A percentile compares a stretch with the other conserved stretches of the same genome.
Evolutionary conservation across 371 early-diverging fungal genomes (phyloP).

Genomic region (Rhizopus stolonifer): DNA sequence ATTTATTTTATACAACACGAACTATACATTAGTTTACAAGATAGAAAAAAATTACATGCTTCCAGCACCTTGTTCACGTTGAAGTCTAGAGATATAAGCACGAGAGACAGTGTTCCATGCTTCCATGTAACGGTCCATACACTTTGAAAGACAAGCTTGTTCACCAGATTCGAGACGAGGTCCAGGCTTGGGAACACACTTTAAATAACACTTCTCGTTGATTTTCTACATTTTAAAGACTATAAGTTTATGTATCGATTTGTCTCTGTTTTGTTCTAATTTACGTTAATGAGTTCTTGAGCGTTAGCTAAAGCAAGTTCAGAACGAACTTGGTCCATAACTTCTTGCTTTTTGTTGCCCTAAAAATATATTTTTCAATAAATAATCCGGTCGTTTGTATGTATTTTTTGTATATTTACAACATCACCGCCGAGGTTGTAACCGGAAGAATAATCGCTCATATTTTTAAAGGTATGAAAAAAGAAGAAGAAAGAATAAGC

Average conservation of each 20-base stretch:
- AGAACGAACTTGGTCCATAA: constrained; percentile 82
- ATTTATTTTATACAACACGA: constrained; percentile 2
- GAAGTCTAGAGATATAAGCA: constrained; percentile 70
- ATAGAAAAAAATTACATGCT: constrained; percentile 14
- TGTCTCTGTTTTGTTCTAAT: constrained; percentile 5
- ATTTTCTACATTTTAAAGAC: constrained; percentile 58
- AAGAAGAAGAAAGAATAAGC: constrained; percentile 2
- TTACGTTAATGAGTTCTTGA: constrained; percentile 82
- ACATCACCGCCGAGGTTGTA: constrained; percentile 38
- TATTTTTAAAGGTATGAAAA: constrained; percentile 12
- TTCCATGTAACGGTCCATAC: constrained; percentile 88
- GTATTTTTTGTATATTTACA: constrained; percentile 15
- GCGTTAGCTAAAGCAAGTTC: constrained; percentile 87
- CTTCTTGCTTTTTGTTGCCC: constrained; percentile 75
- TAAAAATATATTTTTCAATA: constrained; percentile 8
- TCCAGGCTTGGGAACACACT: constrained; percentile 81
- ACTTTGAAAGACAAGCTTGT: constrained; percentile 76
- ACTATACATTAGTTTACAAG: not conserved
- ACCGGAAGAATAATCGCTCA: constrained; percentile 44
- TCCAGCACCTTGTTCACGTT: constrained; percentile 63
- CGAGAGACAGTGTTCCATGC: constrained; percentile 85
- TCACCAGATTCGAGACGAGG: constrained; percentile 68
- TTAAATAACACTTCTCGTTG: constrained; percentile 81
- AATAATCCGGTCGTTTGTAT: not conserved
- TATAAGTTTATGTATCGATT: not conserved